Evolutionary conservation across 169 alveolate genomes (phyloP), one percentile per base, ranked within the genome.

Genomic region (Plasmodium cynomolgi): DNA sequence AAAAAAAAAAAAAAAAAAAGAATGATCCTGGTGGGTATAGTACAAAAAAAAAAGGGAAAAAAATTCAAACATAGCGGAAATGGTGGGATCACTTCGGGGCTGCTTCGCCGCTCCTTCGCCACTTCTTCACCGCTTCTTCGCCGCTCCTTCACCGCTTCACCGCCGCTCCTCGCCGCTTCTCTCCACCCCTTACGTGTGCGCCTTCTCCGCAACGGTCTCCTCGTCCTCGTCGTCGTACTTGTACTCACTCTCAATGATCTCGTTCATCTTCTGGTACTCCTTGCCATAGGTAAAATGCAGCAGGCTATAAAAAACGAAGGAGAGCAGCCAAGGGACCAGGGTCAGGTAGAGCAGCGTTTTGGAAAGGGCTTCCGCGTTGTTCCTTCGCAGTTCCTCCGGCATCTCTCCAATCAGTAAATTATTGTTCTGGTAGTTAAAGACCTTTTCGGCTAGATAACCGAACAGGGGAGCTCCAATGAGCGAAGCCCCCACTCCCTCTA

Each of bases 401-500:
- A 97, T 96, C 39, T 97, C 97, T 13, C 93, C 79, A 29, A 97
- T 97, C 56, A 91, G 92, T 88, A 96, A 92, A 33, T 95, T 88
- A 29, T 97, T 97, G 26, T 96, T 96, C 92, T 96, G 88, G 91
- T 97, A 98, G 44, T 98, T 98, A 92, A 97, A 98, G 11, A 94
- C 97, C 62, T 92, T 88, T 86, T 98, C 99, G 7, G 98, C 97
- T 80, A 98, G 68, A 80, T 96, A 84, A 8, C 99, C 99, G 44
- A 97, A 96, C 62, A 97, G 96, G 0, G 99, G 99, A 3, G 98
- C 98, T 83, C 98, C 98, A 39, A 96, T 79, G 58, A 97, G 71
- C n/a, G 98, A 97, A 11, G 98, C 97, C 8, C 97, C 96, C 37
- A 97, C 95, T 13, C 99, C 99, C 79, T 98, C 99, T 62, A 97